These are phyloP conservation scores for Colletotrichum viniferum DNA, from an alignment of 2,329 filamentous ascomycete species.

Conservation along the genomic window DNA sequence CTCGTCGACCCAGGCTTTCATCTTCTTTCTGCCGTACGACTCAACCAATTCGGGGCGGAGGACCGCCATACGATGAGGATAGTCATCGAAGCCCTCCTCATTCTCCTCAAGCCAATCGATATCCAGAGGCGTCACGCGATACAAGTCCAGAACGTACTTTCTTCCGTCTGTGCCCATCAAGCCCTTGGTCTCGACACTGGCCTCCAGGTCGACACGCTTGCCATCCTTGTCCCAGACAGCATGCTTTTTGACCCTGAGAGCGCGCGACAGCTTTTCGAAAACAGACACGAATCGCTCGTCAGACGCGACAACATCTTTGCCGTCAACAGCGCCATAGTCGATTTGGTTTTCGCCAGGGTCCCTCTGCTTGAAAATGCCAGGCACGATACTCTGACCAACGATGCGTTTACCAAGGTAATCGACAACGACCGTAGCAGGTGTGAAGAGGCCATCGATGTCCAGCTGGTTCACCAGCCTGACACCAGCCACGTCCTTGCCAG, in stretches of 20 bases:
- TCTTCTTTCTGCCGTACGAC: constrained; percentile 80
- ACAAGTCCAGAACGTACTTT: constrained; percentile 97
- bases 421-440: constrained; percentile 92
- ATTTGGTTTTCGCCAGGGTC: constrained; percentile 98
- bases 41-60: constrained; percentile 90
- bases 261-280: constrained; percentile 90
- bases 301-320: constrained; percentile 91
- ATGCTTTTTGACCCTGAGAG: constrained; percentile 91
- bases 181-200: constrained; percentile 97
- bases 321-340: constrained; percentile 97
- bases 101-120: constrained; percentile 86
- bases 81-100: constrained; percentile 54
- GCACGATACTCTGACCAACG: constrained; percentile 96
- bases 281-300: constrained; percentile 84
- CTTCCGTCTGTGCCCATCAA: constrained; percentile 95
- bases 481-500: constrained; percentile 93
- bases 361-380: constrained; percentile 98
- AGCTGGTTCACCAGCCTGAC: constrained; percentile 96
- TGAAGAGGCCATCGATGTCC: constrained; percentile 93
- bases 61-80: constrained; percentile 96
- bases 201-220: constrained; percentile 88
- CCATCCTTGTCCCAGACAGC: constrained; percentile 97
- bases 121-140: constrained; percentile 92
- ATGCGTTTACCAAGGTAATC: constrained; percentile 98
- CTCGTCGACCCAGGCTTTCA: constrained; percentile 85